Evolutionary conservation across 2,329 filamentous ascomycete species (phyloP).

Genomic region (Helotiales sp.): DNA sequence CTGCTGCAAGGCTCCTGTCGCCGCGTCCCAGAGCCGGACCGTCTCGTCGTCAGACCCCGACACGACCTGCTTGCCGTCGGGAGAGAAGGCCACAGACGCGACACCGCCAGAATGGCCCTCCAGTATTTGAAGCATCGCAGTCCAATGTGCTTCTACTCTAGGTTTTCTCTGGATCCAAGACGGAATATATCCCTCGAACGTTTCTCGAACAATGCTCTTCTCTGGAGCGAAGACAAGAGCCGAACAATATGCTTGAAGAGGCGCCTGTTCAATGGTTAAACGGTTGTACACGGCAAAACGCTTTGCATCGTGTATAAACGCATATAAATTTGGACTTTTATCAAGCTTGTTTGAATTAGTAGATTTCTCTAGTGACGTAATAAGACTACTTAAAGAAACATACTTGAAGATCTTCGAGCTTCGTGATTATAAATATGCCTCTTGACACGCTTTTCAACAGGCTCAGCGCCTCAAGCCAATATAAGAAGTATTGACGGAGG

Average conservation of each 20-base stretch:
- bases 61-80: conserved; percentile 12
- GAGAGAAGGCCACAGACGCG: conserved; percentile 27
- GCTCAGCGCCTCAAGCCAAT: no score
- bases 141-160: conserved; percentile 28
- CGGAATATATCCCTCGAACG: no score
- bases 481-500: no score
- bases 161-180: conserved; percentile 31
- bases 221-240: conserved; percentile 43
- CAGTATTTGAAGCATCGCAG: conserved; percentile 21
- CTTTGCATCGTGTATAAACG: conserved; percentile 28
- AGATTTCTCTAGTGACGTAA: not conserved
- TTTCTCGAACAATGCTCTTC: conserved; percentile 38
- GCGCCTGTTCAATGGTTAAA: conserved; percentile 38
- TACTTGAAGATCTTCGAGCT: conserved; percentile 21
- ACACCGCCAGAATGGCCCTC: conserved; percentile 24
- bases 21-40: no score
- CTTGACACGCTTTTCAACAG: conserved; percentile 13
- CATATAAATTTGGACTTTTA: conserved; percentile 12
- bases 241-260: conserved; percentile 45
- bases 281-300: conserved; percentile 25
- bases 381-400: no score
- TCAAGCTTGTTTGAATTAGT: conserved; percentile 12
- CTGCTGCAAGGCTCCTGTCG: no score
- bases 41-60: no score
- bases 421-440: conserved; percentile 15